phyloP scores from a whole-genome alignment of 805 yeast species.

The Barnettozyma sucrosica region DNA sequence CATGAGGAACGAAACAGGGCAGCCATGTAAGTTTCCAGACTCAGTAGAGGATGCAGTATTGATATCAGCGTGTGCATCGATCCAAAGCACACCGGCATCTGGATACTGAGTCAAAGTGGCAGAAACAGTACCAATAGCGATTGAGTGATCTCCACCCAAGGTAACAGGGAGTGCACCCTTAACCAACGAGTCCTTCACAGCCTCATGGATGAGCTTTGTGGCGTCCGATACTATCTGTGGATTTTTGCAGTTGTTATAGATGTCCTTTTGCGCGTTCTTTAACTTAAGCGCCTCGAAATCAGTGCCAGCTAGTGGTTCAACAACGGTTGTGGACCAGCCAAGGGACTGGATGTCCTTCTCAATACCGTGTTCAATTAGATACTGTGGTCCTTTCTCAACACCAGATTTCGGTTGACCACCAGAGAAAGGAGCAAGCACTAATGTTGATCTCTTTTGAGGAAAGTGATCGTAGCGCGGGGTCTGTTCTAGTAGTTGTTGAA shows the following conservation, averaged over 20 bases:
- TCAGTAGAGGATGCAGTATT: slow-evolving; percentile 81
- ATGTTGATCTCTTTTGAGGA: slow-evolving; percentile 50
- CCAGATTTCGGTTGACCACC: slow-evolving; percentile 96
- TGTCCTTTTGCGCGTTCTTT: slow-evolving; percentile 38
- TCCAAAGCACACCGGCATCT: slow-evolving; percentile 88
- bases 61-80: slow-evolving; percentile 97
- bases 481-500: background rate
- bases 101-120: slow-evolving; percentile 78
- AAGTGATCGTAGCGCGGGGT: slow-evolving; percentile 45
- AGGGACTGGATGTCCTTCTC: slow-evolving; percentile 52
- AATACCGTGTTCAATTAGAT: slow-evolving; percentile 68
- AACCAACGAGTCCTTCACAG: slow-evolving; percentile 47
- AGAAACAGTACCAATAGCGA: slow-evolving; percentile 87
- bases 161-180: slow-evolving; percentile 65
- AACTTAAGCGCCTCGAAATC: slow-evolving; percentile 39
- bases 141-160: slow-evolving; percentile 94
- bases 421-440: slow-evolving; percentile 85
- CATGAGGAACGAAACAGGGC: slow-evolving; percentile 88
- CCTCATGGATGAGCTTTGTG: slow-evolving; percentile 53
- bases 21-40: slow-evolving; percentile 92
- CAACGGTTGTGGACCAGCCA: slow-evolving; percentile 62
- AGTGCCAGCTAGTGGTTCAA: slow-evolving; percentile 47
- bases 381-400: slow-evolving; percentile 91
- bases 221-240: slow-evolving; percentile 75
- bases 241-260: slow-evolving; percentile 55